phyloP scores from a whole-genome alignment of 441 rosid species.

The Eutrema salsugineum region DNA sequence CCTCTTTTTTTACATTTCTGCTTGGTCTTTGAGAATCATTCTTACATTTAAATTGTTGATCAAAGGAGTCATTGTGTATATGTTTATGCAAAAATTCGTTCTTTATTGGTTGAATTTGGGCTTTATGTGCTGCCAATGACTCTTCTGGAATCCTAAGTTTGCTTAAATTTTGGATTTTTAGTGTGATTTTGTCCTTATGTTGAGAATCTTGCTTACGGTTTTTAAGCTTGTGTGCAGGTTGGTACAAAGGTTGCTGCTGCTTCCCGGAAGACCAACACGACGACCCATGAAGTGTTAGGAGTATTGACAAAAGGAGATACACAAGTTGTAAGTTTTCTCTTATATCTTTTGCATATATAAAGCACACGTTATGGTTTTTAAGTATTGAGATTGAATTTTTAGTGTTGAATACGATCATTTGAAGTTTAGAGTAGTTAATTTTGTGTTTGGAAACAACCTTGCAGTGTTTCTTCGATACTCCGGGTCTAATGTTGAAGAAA shows the following conservation, averaged over 20 bases:
- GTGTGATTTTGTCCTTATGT: background rate
- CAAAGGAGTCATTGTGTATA: background rate
- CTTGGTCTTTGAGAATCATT: background rate
- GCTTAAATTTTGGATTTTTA: background rate
- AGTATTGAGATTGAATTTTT: background rate
- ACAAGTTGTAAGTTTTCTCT: conserved; percentile 63
- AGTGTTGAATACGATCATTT: background rate
- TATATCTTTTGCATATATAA: background rate
- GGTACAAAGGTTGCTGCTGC: conserved; percentile 95
- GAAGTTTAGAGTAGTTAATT: background rate
- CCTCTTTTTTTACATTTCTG: background rate
- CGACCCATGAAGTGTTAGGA: conserved; percentile 91
- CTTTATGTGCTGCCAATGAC: background rate
- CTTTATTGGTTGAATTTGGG: background rate
- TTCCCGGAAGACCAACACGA: conserved; percentile 95
- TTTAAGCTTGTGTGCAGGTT: conserved; percentile 39
- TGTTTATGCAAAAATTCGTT: background rate
- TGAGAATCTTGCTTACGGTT: background rate
- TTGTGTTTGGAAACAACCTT: conserved; percentile 9
- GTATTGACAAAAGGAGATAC: conserved; percentile 79
- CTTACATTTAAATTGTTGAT: too few species aligned
- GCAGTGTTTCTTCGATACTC: conserved; percentile 96
- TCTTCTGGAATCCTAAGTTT: background rate
- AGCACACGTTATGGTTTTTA: background rate
- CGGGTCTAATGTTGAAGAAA: conserved; percentile 69